phyloP scores from a whole-genome alignment of 805 yeast species.

The Candida sithepensis region DNA sequence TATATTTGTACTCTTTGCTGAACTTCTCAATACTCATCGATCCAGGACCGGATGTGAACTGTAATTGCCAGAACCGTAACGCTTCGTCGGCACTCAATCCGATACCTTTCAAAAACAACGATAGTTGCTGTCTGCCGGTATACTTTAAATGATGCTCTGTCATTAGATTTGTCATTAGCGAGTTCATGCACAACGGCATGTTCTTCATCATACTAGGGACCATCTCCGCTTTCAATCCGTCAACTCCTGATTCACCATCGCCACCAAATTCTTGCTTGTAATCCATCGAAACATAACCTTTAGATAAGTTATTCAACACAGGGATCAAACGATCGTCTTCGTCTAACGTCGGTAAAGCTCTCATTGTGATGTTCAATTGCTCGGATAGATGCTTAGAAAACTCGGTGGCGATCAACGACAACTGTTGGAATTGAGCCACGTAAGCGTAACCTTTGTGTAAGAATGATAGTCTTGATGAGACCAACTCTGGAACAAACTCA shows the following conservation, averaged over 20 bases:
- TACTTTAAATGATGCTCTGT: constrained; percentile 74
- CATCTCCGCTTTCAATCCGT: constrained; percentile 53
- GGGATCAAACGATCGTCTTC: constrained; percentile 91
- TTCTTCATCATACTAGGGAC: constrained; percentile 56
- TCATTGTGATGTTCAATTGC: constrained; percentile 65
- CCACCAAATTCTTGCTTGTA: constrained; percentile 26
- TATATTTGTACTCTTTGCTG: constrained; percentile 84
- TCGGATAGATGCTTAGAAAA: constrained; percentile 50
- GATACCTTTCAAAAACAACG: constrained; percentile 81
- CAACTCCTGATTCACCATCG: constrained; percentile 6
- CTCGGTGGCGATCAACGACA: constrained; percentile 65
- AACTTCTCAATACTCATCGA: constrained; percentile 68
- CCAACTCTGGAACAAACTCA: constrained; percentile 75
- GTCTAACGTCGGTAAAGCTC: constrained; percentile 76
- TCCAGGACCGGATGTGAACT: constrained; percentile 53
- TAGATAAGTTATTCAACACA: constrained; percentile 71
- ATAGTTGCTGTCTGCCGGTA: constrained; percentile 80
- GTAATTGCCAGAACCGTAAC: constrained; percentile 73
- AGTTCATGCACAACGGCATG: constrained; percentile 69
- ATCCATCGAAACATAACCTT: constrained; percentile 61
- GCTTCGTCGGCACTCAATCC: constrained; percentile 90
- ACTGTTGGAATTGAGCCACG: constrained; percentile 78
- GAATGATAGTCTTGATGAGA: constrained; percentile 68
- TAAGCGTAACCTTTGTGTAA: constrained; percentile 72
- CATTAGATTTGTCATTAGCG: constrained; percentile 56